These are phyloP conservation scores for Termitomyces sp. DNA, from an alignment of 768 basidiomycete genomes.

Conservation along the genomic window DNA sequence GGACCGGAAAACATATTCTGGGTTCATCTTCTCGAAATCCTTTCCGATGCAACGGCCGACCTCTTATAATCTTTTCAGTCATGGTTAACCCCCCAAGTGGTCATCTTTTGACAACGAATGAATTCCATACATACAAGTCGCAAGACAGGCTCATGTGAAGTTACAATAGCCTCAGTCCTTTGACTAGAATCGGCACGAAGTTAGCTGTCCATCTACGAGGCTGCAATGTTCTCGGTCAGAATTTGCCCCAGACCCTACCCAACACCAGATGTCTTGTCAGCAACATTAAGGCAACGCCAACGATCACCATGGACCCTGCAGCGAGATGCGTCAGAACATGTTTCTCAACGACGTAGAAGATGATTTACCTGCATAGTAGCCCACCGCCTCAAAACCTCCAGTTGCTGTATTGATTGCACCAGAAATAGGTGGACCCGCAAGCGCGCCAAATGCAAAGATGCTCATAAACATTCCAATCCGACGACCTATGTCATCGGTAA, in stretches of 20 bases:
- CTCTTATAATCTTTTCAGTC: background rate
- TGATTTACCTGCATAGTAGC: slow-evolving; percentile 23
- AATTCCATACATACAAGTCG: background rate
- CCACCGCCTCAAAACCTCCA: slow-evolving; percentile 47
- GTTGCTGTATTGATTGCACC: slow-evolving; percentile 57
- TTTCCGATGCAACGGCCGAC: background rate
- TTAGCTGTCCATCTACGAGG: background rate
- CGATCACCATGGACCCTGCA: slow-evolving; percentile 15
- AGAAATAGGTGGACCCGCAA: slow-evolving; percentile 69
- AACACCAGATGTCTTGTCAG: slow-evolving; percentile 13
- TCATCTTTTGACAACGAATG: background rate
- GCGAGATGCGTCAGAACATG: background rate
- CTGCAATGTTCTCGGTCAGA: background rate
- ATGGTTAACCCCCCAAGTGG: background rate
- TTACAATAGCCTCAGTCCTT: background rate
- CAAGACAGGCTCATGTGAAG: background rate
- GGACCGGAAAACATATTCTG: background rate
- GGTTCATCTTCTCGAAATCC: background rate
- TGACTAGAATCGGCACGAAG: background rate
- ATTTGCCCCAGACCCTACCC: slow-evolving; percentile 12
- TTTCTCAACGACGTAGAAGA: background rate
- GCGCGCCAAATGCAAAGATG: slow-evolving; percentile 53
- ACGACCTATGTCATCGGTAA: slow-evolving; percentile 54
- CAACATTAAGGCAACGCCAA: slow-evolving; percentile 12
- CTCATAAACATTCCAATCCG: slow-evolving; percentile 62